Evolutionary conservation across 495 filamentous ascomycete genomes (phyloP), one percentile per base, ranked within the genome.

Genomic region (Neurospora intermedia): DNA sequence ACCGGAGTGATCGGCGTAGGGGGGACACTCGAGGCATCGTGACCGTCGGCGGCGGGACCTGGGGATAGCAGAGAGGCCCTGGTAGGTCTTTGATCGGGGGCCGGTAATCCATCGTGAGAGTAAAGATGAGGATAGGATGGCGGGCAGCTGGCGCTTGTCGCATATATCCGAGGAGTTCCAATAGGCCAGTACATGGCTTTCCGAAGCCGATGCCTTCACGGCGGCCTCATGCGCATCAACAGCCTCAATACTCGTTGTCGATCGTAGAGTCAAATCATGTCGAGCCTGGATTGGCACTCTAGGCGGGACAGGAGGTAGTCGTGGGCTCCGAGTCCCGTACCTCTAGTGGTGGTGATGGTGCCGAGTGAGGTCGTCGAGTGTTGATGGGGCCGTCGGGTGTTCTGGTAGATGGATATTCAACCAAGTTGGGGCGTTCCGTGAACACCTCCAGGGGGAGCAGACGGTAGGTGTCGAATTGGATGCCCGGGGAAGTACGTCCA

Each of bases 111-210:
- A 81, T 87, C 83, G 77, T 82, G 78, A 38, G 84, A 85, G 70
- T 84, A 73, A 69, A 80, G 70, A 6, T 78, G 78, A 73, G 70
- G 76, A 13, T 74, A 82, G 76, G 81, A 77, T 69, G 86, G 85
- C 76, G 87, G 84, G 82, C 87, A 91, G 82, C 78, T 81, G 74
- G 78, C 87, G 81, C 78, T 85, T 72, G 91, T 91, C 81, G 92
- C 91, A 87, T 95, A 96, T 78, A 97, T 91, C 82, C 90, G 87
- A 74, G 94, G 94, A 74, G 94, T 92, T 81, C 93, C 94, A 83
- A 96, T 87, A 77, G 95, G 95, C 95, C 95, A 98, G 87, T 98
- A 98, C 94, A 98, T 98, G 87, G 87, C 77, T 78, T 71, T 70
- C 69, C 72, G 74, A 73, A 75, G 76, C 75, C 75, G 73, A 74